Evolutionary conservation across 495 filamentous ascomycete genomes (phyloP), one percentile per base, ranked within the genome.

Genomic region (Lasiosphaeria hispida): DNA sequence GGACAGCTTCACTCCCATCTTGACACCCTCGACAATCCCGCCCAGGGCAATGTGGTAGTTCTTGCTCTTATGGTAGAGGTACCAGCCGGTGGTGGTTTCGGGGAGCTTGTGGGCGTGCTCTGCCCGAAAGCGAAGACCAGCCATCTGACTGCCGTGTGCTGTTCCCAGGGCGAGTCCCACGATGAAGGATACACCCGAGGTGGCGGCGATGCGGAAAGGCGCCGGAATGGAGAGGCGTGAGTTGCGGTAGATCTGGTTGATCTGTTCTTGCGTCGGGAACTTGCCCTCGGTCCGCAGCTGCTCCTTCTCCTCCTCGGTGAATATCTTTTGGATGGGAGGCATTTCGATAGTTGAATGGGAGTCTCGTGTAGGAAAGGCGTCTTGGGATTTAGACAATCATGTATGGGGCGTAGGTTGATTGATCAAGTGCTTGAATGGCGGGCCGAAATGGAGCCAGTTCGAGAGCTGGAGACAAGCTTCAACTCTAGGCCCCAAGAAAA

Each of bases 41-140:
- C 88, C 90, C 10, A 86, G 79, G 48, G 87, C 81, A 6, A 86
- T 74, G 55, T 89, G 82, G 75, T 97, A 97, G 69, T 96, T 97
- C 75, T 97, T 97, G 64, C 84, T 90, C 73, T 96, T 97, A 73
- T 97, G 95, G 69, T 98, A 98, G 30, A 97, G 83, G 68, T 91
- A 98, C 94, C 94, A 98, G 33, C 91, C 94, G 7, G 82, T 82
- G 18, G 87, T 83, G n/a, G 83, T 83, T 6, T 76, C 84, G 17
- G 94, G 94, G 44, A 95, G 83, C 63, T 92, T 86, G 75, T 98
- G 94, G 17, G 94, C 89, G 66, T 98, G 95, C 74, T 98, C 69
- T 53, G 94, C 94, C 50, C 93, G 88, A 73, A 97, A 98, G 48
- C 85, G 84, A 39, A 96, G 78, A 36, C 85, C 85, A 13, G 90